Percentiles rank a stretch among this genome's conserved stretches.
Conservation (phyloP, 352 stramenopile species). For the Pythium periplocum region DNA sequence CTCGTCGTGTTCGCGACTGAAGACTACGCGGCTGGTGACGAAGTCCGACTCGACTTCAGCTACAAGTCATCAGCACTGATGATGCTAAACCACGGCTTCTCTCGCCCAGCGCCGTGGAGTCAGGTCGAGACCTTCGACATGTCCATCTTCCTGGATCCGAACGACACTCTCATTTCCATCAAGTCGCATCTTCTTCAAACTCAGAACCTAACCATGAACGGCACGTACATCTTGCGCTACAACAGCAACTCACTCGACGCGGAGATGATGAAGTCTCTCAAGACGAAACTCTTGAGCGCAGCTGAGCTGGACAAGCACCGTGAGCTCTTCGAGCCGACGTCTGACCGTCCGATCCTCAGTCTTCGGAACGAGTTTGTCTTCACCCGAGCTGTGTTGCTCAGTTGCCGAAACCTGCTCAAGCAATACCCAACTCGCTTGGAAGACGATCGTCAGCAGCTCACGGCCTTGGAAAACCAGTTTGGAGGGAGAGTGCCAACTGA, state of each 20-base stretch:
- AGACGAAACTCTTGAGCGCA: slow-evolving; percentile 18
- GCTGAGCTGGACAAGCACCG: slow-evolving; percentile 18
- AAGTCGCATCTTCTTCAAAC: slow-evolving; percentile 18
- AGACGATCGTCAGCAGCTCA: slow-evolving; percentile 10
- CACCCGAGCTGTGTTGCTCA: slow-evolving; percentile 14
- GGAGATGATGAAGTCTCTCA: slow-evolving; percentile 18
- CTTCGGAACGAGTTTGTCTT: slow-evolving; percentile 26
- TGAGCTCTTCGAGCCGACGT: slow-evolving; percentile 4
- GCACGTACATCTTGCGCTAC: slow-evolving; percentile 21
- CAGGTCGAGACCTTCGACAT: slow-evolving; percentile 20
- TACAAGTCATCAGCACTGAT: slow-evolving; percentile 16
- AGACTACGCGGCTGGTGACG: slow-evolving; percentile 17
- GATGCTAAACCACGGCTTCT: slow-evolving; percentile 27
- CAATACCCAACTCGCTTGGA: slow-evolving; percentile 24
- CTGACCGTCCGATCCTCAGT: slow-evolving; percentile 12
- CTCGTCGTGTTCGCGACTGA: slow-evolving; percentile 19
- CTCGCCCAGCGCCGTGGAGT: slow-evolving; percentile 7
- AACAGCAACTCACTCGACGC: slow-evolving; percentile 11
- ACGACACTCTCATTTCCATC: slow-evolving; percentile 20
- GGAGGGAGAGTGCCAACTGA: slow-evolving; percentile 1
- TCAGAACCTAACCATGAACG: slow-evolving; percentile 19
- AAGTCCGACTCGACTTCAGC: slow-evolving; percentile 13
- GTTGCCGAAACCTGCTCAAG: slow-evolving; percentile 21
- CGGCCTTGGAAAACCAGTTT: slow-evolving; percentile 6
- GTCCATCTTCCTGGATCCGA: slow-evolving; percentile 24